Evolutionary conservation across 129 eudicot species (phyloP).

Genomic region (Lonicera japonica): DNA sequence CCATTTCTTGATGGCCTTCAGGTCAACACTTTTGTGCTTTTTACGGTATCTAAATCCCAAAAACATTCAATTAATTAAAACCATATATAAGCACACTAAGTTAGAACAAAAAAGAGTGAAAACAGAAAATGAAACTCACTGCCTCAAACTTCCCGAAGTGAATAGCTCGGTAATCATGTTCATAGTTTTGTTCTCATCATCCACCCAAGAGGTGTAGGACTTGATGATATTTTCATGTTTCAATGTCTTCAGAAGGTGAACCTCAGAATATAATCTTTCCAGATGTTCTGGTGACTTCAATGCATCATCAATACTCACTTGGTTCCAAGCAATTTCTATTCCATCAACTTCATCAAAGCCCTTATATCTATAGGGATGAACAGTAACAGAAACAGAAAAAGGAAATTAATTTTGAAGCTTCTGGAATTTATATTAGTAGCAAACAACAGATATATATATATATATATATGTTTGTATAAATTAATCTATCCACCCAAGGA

Average conservation of each 20-base stretch:
- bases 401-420: slow-evolving; percentile 3
- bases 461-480: too few relatives aligned
- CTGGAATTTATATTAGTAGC: too few relatives aligned
- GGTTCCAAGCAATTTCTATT: slow-evolving; percentile 69
- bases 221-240: slow-evolving; percentile 49
- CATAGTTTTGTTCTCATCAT: slow-evolving; percentile 35
- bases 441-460: too few relatives aligned
- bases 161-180: slow-evolving; percentile 58
- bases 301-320: slow-evolving; percentile 35
- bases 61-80: background rate
- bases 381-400: background rate
- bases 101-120: too few relatives aligned
- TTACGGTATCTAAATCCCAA: slow-evolving; percentile 40
- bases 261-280: slow-evolving; percentile 44
- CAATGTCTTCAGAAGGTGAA: slow-evolving; percentile 40
- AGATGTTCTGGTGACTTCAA: slow-evolving; percentile 36
- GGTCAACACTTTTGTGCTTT: slow-evolving; percentile 41
- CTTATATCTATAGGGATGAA: slow-evolving; percentile 30
- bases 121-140: slow-evolving; percentile 30
- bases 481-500: background rate
- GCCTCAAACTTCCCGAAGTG: slow-evolving; percentile 56
- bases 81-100: too few relatives aligned
- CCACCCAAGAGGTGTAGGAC: slow-evolving; percentile 48
- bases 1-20: slow-evolving; percentile 60
- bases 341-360: slow-evolving; percentile 60